Percentiles rank a stretch among this genome's conserved stretches.
phyloP scores from a whole-genome alignment of 2,329 filamentous ascomycete species.

The Paracorniculantispora psalliotae region DNA sequence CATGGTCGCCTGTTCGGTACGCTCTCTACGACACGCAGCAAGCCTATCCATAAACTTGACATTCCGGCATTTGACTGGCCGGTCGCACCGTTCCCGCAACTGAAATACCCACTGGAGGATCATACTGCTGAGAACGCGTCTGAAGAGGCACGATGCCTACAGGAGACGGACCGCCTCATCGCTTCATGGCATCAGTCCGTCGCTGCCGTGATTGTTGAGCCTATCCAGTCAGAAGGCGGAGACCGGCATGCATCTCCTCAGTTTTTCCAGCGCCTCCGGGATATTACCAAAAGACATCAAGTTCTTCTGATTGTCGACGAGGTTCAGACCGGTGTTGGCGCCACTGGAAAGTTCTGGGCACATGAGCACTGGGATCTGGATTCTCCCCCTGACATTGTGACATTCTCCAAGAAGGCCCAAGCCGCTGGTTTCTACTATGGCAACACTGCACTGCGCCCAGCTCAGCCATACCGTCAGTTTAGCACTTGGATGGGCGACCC shows the following conservation, averaged over 20 bases:
- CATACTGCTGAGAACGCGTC: conserved; percentile 72
- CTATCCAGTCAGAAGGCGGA: conserved; percentile 88
- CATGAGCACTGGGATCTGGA: conserved; percentile 88
- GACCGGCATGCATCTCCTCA: conserved; percentile 87
- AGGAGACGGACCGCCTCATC: conserved; percentile 78
- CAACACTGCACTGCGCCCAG: conserved; percentile 72
- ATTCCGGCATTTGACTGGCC: conserved; percentile 96
- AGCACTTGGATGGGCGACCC: conserved; percentile 98
- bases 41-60: conserved; percentile 91
- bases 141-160: conserved; percentile 74
- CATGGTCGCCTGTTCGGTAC: conserved; percentile 86
- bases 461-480: conserved; percentile 93
- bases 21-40: conserved; percentile 83
- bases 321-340: conserved; percentile 88
- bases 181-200: conserved; percentile 72
- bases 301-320: conserved; percentile 89
- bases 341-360: conserved; percentile 92
- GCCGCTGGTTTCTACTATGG: conserved; percentile 89
- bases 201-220: conserved; percentile 79
- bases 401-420: conserved; percentile 93
- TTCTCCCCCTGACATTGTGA: conserved; percentile 84
- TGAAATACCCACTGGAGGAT: conserved; percentile 82
- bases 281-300: conserved; percentile 68
- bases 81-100: conserved; percentile 77
- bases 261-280: conserved; percentile 82